Evolutionary conservation across 257 asterid genomes (phyloP).

Genomic region (Dorcoceras hygrometricum): DNA sequence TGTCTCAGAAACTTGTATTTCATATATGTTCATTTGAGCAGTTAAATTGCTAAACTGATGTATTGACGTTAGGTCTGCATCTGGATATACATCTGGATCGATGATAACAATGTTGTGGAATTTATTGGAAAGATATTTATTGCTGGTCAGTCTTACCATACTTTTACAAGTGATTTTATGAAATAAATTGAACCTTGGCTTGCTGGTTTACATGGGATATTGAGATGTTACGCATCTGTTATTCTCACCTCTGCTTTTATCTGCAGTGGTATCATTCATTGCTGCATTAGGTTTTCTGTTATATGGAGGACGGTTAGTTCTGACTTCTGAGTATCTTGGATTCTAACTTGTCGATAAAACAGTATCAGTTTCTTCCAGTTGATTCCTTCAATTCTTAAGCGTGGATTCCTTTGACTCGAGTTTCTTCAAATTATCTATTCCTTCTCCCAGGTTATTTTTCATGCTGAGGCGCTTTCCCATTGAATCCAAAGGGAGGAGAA

Average conservation of each 20-base stretch:
- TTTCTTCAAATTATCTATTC: constrained; percentile 4
- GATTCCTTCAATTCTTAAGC: constrained; percentile 8
- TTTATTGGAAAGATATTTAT: constrained; percentile 78
- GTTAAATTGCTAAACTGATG: constrained; percentile 22
- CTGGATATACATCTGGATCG: constrained; percentile 77
- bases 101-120: constrained; percentile 62
- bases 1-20: not conserved
- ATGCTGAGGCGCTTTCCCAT: constrained; percentile 91
- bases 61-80: constrained; percentile 54
- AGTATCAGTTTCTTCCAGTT: constrained; percentile 8
- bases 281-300: constrained; percentile 93
- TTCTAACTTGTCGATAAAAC: constrained; percentile 6
- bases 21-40: not conserved
- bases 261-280: constrained; percentile 74
- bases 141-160: constrained; percentile 82
- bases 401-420: not conserved
- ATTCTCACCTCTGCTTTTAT: constrained; percentile 31
- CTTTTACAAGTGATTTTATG: constrained; percentile 1
- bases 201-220: constrained; percentile 16
- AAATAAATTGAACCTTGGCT: not conserved
- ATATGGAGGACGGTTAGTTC: constrained; percentile 95
- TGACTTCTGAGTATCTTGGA: constrained; percentile 14
- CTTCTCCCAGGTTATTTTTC: constrained; percentile 63
- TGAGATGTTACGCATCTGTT: constrained; percentile 21
- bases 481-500: constrained; percentile 95